A percentile compares a stretch with the other conserved stretches of the same genome.
phyloP scores from a whole-genome alignment of 345 rosid species.

The Raphanus raphanistrum region DNA sequence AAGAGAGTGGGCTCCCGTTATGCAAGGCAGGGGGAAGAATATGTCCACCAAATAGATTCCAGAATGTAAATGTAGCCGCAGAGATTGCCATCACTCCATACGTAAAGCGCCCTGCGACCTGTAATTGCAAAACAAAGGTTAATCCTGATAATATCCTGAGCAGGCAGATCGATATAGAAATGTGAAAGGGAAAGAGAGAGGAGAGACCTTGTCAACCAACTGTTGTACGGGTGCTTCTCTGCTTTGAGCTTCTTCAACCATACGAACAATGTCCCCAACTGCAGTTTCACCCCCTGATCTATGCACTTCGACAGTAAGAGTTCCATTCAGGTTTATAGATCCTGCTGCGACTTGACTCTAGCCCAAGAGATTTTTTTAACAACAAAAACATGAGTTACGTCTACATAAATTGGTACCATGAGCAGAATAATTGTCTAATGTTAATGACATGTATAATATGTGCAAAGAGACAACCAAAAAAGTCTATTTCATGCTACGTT shows the following conservation, averaged over 20 bases:
- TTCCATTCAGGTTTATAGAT: slow-evolving; percentile 90
- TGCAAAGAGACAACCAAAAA: slow-evolving; percentile 8
- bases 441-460: background rate
- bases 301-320: slow-evolving; percentile 83
- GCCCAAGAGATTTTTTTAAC: slow-evolving; percentile 33
- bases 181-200: slow-evolving; percentile 26
- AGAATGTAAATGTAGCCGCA: slow-evolving; percentile 86
- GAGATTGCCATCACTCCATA: slow-evolving; percentile 98
- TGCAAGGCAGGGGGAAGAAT: slow-evolving; percentile 59
- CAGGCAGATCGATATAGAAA: background rate
- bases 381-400: slow-evolving; percentile 15
- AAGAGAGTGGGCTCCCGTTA: slow-evolving; percentile 74
- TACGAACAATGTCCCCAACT: slow-evolving; percentile 81
- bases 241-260: slow-evolving; percentile 98
- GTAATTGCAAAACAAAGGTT: slow-evolving; percentile 14
- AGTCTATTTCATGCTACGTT: slow-evolving; percentile 3
- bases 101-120: slow-evolving; percentile 95
- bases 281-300: slow-evolving; percentile 99
- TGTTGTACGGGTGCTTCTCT: slow-evolving; percentile 94
- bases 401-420: background rate
- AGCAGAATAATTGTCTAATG: background rate
- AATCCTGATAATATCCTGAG: background rate
- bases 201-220: slow-evolving; percentile 89
- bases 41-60: slow-evolving; percentile 76
- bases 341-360: slow-evolving; percentile 96